Evolutionary conservation across 805 yeast genomes (phyloP).

Genomic region (Metschnikowia bowlesiae): DNA sequence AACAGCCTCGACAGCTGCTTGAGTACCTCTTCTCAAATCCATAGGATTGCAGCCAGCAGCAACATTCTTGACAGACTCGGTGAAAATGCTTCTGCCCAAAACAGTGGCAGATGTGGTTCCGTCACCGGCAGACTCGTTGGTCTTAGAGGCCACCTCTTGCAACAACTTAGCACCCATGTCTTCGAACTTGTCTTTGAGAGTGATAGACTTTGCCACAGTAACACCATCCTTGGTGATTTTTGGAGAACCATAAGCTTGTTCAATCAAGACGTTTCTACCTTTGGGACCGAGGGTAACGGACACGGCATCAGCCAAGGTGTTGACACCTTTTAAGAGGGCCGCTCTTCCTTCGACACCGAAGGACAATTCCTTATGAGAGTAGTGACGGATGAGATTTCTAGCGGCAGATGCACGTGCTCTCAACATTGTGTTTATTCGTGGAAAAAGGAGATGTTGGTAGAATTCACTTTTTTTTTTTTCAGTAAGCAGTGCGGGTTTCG

Average conservation of each 20-base stretch:
- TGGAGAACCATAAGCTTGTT: slow-evolving; percentile 95
- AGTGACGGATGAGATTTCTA: slow-evolving; percentile 43
- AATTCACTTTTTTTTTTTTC: neutral
- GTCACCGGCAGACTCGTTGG: slow-evolving; percentile 97
- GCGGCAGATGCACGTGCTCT: slow-evolving; percentile 46
- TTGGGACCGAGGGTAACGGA: slow-evolving; percentile 96
- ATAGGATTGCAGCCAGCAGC: slow-evolving; percentile 99
- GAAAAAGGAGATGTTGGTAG: neutral
- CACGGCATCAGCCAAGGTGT: slow-evolving; percentile 92
- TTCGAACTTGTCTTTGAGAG: slow-evolving; percentile 84
- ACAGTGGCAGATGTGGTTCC: slow-evolving; percentile 98
- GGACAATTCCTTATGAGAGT: slow-evolving; percentile 85
- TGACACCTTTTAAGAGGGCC: slow-evolving; percentile 88
- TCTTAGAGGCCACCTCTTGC: slow-evolving; percentile 95
- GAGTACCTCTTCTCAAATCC: slow-evolving; percentile 96
- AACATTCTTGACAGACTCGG: slow-evolving; percentile 92
- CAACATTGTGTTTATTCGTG: slow-evolving; percentile 32
- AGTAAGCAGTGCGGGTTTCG: neutral
- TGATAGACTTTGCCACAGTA: slow-evolving; percentile 86
- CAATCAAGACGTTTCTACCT: slow-evolving; percentile 95
- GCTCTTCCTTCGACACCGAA: slow-evolving; percentile 98
- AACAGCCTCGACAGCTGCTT: slow-evolving; percentile 93
- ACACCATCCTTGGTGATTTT: slow-evolving; percentile 99
- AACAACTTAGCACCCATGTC: slow-evolving; percentile 92
- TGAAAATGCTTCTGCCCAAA: slow-evolving; percentile 89